Conservation (phyloP, 345 rosid genomes). For the Brassica juncea region DNA sequence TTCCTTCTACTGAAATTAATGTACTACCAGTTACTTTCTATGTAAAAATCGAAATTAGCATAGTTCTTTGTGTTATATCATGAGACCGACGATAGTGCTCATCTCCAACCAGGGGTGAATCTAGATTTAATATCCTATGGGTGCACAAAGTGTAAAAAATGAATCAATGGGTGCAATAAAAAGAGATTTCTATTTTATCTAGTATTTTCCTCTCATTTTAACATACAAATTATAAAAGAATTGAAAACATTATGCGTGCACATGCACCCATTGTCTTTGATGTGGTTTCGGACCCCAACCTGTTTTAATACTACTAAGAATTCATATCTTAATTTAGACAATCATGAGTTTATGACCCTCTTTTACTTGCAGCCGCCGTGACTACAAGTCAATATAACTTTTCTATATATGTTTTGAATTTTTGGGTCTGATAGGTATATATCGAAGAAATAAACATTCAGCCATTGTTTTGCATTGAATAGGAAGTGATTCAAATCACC, state of each 20-base stretch:
- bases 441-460: neutral
- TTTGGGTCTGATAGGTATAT: neutral
- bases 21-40: neutral
- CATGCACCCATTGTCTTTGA: too few species aligned
- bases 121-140: too few species aligned
- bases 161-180: too few species aligned
- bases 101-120: neutral
- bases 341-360: constrained; percentile 28
- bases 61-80: constrained; percentile 7
- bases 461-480: neutral
- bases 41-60: neutral
- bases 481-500: neutral
- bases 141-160: too few species aligned
- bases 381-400: constrained; percentile 9
- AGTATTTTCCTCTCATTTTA: too few species aligned
- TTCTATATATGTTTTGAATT: neutral
- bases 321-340: neutral
- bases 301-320: neutral
- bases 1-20: neutral
- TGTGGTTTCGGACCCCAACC: neutral
- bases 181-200: too few species aligned
- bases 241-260: too few species aligned
- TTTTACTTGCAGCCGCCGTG: constrained; percentile 8
- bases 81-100: constrained; percentile 20
- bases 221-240: too few species aligned